Conservation (phyloP, 805 yeast genomes). For the Lachancea sp. region DNA sequence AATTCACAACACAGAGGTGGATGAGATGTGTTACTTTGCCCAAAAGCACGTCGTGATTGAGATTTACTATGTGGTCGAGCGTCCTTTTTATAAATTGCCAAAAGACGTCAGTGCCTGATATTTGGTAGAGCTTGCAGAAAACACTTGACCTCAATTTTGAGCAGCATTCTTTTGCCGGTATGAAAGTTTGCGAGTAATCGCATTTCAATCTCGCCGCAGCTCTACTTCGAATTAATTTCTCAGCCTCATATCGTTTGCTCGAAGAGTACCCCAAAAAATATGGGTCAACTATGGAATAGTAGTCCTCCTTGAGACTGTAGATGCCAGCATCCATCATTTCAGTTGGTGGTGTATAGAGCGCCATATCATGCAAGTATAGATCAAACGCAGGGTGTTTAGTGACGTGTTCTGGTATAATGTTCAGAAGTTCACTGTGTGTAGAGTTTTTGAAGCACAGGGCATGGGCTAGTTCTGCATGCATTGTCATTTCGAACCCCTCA, state of each 20-base stretch:
- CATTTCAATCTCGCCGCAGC: conserved; percentile 37
- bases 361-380: conserved; percentile 45
- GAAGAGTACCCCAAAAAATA: conserved; percentile 72
- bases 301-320: conserved; percentile 58
- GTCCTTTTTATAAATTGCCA: conserved; percentile 47
- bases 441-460: conserved; percentile 69
- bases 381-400: conserved; percentile 70
- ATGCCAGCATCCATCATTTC: conserved; percentile 53
- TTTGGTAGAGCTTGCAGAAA: conserved; percentile 42
- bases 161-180: conserved; percentile 46
- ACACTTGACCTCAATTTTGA: conserved; percentile 32
- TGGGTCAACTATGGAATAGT: conserved; percentile 60
- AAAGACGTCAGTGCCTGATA: conserved; percentile 50
- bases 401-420: conserved; percentile 70
- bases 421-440: conserved; percentile 62
- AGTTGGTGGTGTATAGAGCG: conserved; percentile 57
- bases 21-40: conserved; percentile 59
- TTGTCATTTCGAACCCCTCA: conserved; percentile 43
- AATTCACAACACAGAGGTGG: conserved; percentile 50
- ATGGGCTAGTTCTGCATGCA: conserved; percentile 72
- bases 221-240: conserved; percentile 49
- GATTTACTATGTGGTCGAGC: conserved; percentile 33
- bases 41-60: conserved; percentile 51
- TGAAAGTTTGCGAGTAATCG: conserved; percentile 43
- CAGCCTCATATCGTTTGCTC: conserved; percentile 80